Conservation (phyloP, 1,139 yeast genomes). For the Pichia sp. region DNA sequence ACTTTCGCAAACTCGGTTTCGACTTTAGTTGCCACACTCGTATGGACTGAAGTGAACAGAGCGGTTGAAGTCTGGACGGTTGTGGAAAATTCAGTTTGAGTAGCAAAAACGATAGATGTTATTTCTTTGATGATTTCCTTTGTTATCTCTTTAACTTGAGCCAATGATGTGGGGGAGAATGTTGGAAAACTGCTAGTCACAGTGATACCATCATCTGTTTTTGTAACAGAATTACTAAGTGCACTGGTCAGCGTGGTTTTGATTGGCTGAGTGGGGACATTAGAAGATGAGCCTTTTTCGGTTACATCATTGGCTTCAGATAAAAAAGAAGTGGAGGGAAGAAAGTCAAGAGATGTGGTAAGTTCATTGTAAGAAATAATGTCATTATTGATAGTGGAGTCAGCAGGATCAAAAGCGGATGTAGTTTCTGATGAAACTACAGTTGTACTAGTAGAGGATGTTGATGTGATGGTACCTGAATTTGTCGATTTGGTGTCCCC, state of each 20-base stretch:
- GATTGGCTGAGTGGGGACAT: background rate
- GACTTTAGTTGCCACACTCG: background rate
- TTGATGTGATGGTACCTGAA: background rate
- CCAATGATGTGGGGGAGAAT: background rate
- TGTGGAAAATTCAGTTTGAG: constrained; percentile 5
- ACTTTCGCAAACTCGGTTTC: background rate
- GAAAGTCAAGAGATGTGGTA: background rate
- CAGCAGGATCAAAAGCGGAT: background rate
- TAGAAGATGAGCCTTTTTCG: background rate
- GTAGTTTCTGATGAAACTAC: background rate
- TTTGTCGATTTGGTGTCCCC: background rate
- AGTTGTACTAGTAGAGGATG: background rate
- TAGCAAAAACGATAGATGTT: constrained; percentile 10
- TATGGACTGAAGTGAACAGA: constrained; percentile 4
- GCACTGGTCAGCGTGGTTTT: background rate
- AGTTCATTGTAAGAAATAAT: constrained; percentile 7
- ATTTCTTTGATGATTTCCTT: constrained; percentile 16
- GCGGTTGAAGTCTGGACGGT: constrained; percentile 5
- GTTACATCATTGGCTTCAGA: background rate
- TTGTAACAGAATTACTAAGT: background rate
- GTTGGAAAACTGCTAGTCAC: background rate
- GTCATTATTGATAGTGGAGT: constrained; percentile 12
- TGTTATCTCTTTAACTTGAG: constrained; percentile 6
- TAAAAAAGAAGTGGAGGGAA: constrained; percentile 3
- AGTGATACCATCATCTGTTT: background rate